Base-by-base conservation (phyloP, 2,329 filamentous ascomycete genomes). In the Microdochium paspali region DNA sequence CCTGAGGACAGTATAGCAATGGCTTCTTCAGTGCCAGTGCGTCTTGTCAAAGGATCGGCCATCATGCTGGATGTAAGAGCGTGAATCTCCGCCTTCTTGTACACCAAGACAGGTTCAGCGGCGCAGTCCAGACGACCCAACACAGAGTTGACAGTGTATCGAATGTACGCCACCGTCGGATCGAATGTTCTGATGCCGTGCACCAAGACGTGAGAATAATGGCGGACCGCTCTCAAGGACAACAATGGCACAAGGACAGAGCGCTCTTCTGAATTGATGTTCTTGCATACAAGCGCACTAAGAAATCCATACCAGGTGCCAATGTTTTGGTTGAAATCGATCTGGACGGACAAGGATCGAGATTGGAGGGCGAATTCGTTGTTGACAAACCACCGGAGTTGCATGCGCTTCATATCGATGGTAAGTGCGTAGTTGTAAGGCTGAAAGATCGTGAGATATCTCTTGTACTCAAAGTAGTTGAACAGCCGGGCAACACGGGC, bases 21-120 rank as follows among this genome's bases (percentile, higher is more conserved):
- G 0, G 79, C 73, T 58, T 84, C 80, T 54, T 86, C 82, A 0
- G 70, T 73, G 0, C 83, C 83, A 0, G 79, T 85, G 0, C 71
- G 66, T 0, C 69, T 63, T 0, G 80, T 85, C 0, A 86, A 65
- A 0, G 66, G 61, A 54, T 86, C 83, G 0, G 77, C 72, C 0
- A 85, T 30, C 0, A 72, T 54, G 26, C 73, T 77, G 0, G 81
- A 82, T 0, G 82, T 86, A 4, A 72, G 61, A 0, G 81, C 82
- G 55, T 87, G 82, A 1, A 80, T 58, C 3, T 72, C 59, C 0
- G 79, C 80, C 53, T 81, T 84, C 1, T 65, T 65, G 47, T 80
- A 82, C 0, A 80, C 61, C 0, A 81, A 60, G 0, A 58, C 57
- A 0, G 77, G 76, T 43, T 85, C 81, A 0, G 76, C 64, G 0